phyloP scores from a whole-genome alignment of 2,329 filamentous ascomycete species.

The Aspergillus sp. region DNA sequence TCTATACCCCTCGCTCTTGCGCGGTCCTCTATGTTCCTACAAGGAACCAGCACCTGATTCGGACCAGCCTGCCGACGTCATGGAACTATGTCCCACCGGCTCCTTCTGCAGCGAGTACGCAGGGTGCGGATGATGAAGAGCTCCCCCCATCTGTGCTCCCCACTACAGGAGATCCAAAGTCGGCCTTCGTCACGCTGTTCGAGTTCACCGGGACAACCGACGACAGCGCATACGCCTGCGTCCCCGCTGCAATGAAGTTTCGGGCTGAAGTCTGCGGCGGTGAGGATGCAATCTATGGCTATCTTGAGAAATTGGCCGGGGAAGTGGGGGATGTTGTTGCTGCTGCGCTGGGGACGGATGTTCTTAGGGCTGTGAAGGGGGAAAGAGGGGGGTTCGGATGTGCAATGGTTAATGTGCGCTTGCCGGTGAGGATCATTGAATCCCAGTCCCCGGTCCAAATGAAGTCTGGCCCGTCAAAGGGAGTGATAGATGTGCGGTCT shows the following conservation, averaged over 20 bases:
- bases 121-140: neutral
- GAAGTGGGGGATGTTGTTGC: conserved; percentile 64
- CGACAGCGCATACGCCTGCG: conserved; percentile 67
- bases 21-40: conserved; percentile 77
- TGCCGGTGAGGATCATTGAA: conserved; percentile 58
- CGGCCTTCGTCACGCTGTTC: conserved; percentile 68
- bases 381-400: conserved; percentile 71
- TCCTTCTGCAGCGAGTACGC: conserved; percentile 11
- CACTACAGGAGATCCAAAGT: conserved; percentile 41
- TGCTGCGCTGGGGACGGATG: conserved; percentile 63
- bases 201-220: conserved; percentile 77
- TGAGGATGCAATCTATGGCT: conserved; percentile 66
- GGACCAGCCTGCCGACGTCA: conserved; percentile 74
- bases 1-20: conserved; percentile 75
- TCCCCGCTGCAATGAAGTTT: conserved; percentile 71
- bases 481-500: conserved; percentile 32
- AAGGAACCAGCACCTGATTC: conserved; percentile 73
- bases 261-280: conserved; percentile 68
- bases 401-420: conserved; percentile 68
- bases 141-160: conserved; percentile 48
- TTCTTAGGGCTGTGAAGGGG: conserved; percentile 50
- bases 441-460: too few species aligned
- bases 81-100: conserved; percentile 66
- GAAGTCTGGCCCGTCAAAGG: neutral
- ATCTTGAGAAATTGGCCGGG: conserved; percentile 63